phyloP scores from a whole-genome alignment of 2,329 filamentous ascomycete species.

The Chrysoporthe puriensis region DNA sequence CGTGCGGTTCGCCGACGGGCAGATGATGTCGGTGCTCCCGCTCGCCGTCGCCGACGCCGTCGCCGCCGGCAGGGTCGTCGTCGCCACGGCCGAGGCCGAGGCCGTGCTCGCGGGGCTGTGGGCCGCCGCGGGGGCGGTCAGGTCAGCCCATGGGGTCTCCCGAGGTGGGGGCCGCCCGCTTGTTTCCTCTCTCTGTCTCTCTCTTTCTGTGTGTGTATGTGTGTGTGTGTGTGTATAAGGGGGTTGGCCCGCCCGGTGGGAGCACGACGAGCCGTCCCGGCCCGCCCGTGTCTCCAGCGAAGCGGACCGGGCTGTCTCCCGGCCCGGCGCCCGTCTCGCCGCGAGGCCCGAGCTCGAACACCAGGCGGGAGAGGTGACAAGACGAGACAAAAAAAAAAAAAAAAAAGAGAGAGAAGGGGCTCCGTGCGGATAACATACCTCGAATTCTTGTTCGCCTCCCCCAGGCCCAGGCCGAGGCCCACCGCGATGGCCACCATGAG shows the following conservation, averaged over 20 bases:
- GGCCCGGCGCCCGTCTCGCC: too few relatives aligned
- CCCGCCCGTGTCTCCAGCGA: neutral
- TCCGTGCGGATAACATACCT: neutral
- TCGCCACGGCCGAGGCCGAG: neutral
- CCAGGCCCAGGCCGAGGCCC: slow-evolving; percentile 40
- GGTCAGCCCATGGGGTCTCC: neutral
- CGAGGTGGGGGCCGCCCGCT: too few relatives aligned
- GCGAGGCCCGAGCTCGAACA: neutral
- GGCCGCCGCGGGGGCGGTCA: too few relatives aligned
- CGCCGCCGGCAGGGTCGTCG: slow-evolving; percentile 23
- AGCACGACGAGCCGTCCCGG: slow-evolving; percentile 12
- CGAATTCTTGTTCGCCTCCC: slow-evolving; percentile 17
- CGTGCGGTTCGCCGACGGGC: slow-evolving; percentile 41
- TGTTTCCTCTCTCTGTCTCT: too few relatives aligned
- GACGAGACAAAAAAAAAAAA: too few relatives aligned
- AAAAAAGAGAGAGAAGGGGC: neutral
- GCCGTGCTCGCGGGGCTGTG: too few relatives aligned
- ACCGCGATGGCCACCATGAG: slow-evolving; percentile 38
- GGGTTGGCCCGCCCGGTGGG: neutral
- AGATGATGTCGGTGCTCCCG: slow-evolving; percentile 30
- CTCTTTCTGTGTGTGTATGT: too few relatives aligned
- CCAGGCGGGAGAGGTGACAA: too few relatives aligned
- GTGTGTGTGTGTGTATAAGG: too few relatives aligned
- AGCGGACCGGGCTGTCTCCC: too few relatives aligned
- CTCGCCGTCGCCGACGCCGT: slow-evolving; percentile 25